These are phyloP conservation scores for Crithidia brevicula DNA, from an alignment of 208 protist species.

Conservation along the genomic window DNA sequence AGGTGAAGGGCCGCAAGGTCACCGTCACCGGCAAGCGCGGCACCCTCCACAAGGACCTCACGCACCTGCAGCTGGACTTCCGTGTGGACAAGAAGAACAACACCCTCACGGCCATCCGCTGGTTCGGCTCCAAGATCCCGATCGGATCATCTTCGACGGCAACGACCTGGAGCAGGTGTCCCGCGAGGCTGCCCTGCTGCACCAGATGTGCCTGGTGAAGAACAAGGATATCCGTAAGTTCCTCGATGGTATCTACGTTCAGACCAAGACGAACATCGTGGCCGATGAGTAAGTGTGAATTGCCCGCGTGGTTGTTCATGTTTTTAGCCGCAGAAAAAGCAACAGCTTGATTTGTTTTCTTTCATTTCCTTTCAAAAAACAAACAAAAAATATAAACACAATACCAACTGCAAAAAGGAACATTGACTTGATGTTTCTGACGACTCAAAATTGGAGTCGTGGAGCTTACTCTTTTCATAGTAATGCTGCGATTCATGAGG, in stretches of 20 bases:
- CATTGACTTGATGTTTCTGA: background rate
- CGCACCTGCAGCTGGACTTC: constrained; percentile 94
- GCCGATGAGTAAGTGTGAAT: constrained; percentile 44
- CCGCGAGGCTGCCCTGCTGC: constrained; percentile 95
- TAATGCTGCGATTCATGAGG: too few relatives aligned
- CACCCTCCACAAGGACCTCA: constrained; percentile 93
- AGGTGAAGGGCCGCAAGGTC: constrained; percentile 75
- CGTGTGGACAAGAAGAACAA: constrained; percentile 60
- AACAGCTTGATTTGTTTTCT: constrained; percentile 6
- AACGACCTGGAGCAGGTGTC: constrained; percentile 96
- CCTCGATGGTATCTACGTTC: constrained; percentile 99
- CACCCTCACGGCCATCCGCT: constrained; percentile 91
- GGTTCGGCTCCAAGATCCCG: constrained; percentile 96
- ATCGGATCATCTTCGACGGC: constrained; percentile 95
- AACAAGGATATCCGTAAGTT: constrained; percentile 99
- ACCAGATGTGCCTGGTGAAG: constrained; percentile 95
- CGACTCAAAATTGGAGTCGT: too few relatives aligned
- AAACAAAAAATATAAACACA: constrained; percentile 4
- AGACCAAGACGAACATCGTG: constrained; percentile 93
- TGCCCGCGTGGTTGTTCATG: background rate
- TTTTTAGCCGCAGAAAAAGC: constrained; percentile 3
- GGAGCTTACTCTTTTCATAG: too few relatives aligned
- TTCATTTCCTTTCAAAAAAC: constrained; percentile 6
- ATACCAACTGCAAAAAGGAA: background rate
- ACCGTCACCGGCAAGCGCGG: constrained; percentile 97